phyloP scores from a whole-genome alignment of 768 basidiomycete species.

The Austroboletus eburneus region DNA sequence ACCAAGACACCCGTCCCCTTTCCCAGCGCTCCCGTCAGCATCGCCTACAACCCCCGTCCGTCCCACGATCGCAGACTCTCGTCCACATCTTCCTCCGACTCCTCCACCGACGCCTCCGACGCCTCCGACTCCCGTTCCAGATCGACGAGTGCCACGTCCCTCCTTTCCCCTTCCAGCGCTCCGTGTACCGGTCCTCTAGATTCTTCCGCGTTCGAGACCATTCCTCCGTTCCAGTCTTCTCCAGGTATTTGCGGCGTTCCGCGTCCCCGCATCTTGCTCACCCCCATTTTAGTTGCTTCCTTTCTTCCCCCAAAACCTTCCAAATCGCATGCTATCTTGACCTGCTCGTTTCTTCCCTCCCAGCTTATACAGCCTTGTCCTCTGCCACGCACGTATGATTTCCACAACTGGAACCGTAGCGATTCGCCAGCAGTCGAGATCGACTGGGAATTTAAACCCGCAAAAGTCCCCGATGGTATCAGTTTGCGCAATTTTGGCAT shows the following conservation, averaged over 20 bases:
- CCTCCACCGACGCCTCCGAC: slow-evolving; percentile 23
- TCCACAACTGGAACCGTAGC: slow-evolving; percentile 17
- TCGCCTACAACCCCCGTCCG: slow-evolving; percentile 1
- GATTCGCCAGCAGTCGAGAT: slow-evolving; percentile 16
- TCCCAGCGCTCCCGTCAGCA: slow-evolving; percentile 13
- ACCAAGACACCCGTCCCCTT: slow-evolving; percentile 5
- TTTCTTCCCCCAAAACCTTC: slow-evolving; percentile 5
- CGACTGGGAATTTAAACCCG: slow-evolving; percentile 65
- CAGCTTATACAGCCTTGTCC: slow-evolving; percentile 37
- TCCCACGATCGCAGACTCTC: slow-evolving; percentile 31
- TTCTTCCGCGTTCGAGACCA: slow-evolving; percentile 1
- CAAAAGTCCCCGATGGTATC: slow-evolving; percentile 75
- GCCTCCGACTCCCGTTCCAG: slow-evolving; percentile 19
- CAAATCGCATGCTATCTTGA: slow-evolving; percentile 37
- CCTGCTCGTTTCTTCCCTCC: slow-evolving; percentile 47
- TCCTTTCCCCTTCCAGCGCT: slow-evolving; percentile 22
- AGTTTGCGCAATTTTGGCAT: slow-evolving; percentile 85
- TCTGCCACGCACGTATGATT: slow-evolving; percentile 17
- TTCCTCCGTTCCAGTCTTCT: not conserved
- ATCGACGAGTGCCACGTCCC: slow-evolving; percentile 27
- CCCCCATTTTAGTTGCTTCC: slow-evolving; percentile 7
- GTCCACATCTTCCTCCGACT: slow-evolving; percentile 23
- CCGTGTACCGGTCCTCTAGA: slow-evolving; percentile 9
- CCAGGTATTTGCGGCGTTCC: slow-evolving; percentile 1
- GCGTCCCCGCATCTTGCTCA: slow-evolving; percentile 1